Conservation (phyloP, 768 basidiomycete genomes). For the Panaeolus papilionaceus region DNA sequence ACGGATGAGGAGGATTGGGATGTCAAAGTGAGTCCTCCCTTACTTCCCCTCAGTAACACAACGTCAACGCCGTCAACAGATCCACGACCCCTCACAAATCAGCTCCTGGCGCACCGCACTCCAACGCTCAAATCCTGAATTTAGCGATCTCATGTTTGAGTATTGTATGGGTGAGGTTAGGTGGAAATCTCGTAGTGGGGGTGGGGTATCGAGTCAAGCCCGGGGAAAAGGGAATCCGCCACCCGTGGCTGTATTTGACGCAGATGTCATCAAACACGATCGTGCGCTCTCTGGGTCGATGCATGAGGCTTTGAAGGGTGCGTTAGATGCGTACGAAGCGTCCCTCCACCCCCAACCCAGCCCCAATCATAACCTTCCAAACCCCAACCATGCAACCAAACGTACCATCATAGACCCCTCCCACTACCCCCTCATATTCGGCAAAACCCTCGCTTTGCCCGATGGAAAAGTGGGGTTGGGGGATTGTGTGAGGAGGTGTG, state of each 20-base stretch:
- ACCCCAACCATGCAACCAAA: not conserved
- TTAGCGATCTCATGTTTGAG: not conserved
- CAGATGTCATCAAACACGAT: not conserved
- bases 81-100: not conserved
- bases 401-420: slow-evolving; percentile 47
- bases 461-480: slow-evolving; percentile 28
- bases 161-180: not conserved
- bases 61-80: not conserved
- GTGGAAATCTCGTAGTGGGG: not conserved
- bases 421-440: slow-evolving; percentile 46
- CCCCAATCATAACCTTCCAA: too few species aligned
- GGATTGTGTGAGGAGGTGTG: slow-evolving; percentile 31
- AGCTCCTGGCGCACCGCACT: not conserved
- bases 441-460: slow-evolving; percentile 31
- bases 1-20: slow-evolving; percentile 36
- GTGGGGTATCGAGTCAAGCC: too few species aligned
- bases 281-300: not conserved
- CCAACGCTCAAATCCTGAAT: not conserved
- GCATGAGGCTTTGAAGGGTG: not conserved
- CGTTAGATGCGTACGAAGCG: not conserved
- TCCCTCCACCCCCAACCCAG: not conserved
- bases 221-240: not conserved
- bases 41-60: not conserved
- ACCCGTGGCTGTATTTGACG: not conserved
- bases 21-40: slow-evolving; percentile 18